Percentiles rank a stretch among this genome's conserved stretches.
Evolutionary conservation across 371 early-diverging fungal species (phyloP).

Genomic region (Rozella allomycis): DNA sequence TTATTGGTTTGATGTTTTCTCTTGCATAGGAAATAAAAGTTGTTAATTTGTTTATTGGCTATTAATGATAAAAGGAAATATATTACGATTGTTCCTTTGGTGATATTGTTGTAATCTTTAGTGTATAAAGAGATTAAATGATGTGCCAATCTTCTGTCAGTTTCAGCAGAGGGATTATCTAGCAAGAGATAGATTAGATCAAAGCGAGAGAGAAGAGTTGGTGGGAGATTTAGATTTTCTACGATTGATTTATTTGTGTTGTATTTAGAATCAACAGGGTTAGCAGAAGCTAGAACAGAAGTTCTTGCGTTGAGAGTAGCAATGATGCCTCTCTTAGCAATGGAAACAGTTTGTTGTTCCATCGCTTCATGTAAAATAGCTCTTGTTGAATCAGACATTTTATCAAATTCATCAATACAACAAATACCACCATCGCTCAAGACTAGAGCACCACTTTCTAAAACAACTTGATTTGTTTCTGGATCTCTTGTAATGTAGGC

Average conservation of each 20-base stretch:
- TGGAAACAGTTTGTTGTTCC: conserved; percentile 99
- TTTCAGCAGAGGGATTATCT: conserved; percentile 67
- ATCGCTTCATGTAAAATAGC: conserved; percentile 98
- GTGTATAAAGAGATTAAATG: conserved; percentile 70
- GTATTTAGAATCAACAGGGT: conserved; percentile 91
- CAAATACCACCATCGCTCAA: conserved; percentile 96
- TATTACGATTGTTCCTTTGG: not conserved
- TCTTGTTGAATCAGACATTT: conserved; percentile 91
- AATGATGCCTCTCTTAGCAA: conserved; percentile 99
- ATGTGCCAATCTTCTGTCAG: conserved; percentile 63
- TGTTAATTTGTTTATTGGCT: conserved; percentile 56
- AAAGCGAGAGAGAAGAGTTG: conserved; percentile 80
- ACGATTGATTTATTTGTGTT: conserved; percentile 66
- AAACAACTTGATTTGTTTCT: conserved; percentile 83
- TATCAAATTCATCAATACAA: conserved; percentile 99
- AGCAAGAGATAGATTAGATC: conserved; percentile 85
- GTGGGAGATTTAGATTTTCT: conserved; percentile 88
- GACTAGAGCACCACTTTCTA: conserved; percentile 98
- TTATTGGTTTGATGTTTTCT: conserved; percentile 48
- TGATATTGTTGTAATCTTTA: conserved; percentile 21
- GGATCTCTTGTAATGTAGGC: conserved; percentile 96
- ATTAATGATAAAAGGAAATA: conserved; percentile 6
- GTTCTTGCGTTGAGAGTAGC: conserved; percentile 96
- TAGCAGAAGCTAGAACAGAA: conserved; percentile 91
- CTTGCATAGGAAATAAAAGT: conserved; percentile 81